A percentile compares a stretch with the other conserved stretches of the same genome.
Evolutionary conservation across 768 basidiomycete genomes (phyloP).

Genomic region (Collybia mongolica): DNA sequence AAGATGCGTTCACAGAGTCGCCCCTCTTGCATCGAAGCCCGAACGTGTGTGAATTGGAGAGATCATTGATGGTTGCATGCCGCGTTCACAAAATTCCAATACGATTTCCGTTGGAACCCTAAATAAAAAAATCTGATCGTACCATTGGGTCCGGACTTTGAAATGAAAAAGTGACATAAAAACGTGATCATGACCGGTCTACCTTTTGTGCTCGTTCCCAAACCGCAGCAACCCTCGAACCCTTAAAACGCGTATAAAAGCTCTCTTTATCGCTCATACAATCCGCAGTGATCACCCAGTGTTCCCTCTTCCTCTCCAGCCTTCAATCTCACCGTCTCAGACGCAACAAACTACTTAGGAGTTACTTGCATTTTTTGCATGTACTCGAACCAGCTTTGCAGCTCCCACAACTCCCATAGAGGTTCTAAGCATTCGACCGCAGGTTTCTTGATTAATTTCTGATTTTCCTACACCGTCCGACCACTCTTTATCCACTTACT

Average conservation of each 20-base stretch:
- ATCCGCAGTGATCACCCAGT: background rate
- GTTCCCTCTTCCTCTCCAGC: background rate
- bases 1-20: too few relatives aligned
- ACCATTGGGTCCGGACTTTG: background rate
- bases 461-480: conserved; percentile 29
- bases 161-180: conserved; percentile 1
- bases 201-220: background rate
- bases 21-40: too few relatives aligned
- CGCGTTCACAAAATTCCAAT: too few relatives aligned
- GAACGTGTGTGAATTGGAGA: too few relatives aligned
- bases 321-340: background rate
- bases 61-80: too few relatives aligned
- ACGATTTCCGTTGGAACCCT: too few relatives aligned
- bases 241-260: background rate
- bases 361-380: conserved; percentile 64
- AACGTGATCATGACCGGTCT: background rate
- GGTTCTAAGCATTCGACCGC: conserved; percentile 82
- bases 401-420: conserved; percentile 85
- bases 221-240: conserved; percentile 1
- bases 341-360: conserved; percentile 8
- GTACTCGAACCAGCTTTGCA: conserved; percentile 94
- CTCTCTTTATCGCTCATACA: background rate
- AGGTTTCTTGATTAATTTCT: conserved; percentile 56
- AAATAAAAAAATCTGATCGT: too few relatives aligned
- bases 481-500: conserved; percentile 19